Base-by-base conservation (phyloP, 306 rosid genomes). In the Hippophae rhamnoides region DNA sequence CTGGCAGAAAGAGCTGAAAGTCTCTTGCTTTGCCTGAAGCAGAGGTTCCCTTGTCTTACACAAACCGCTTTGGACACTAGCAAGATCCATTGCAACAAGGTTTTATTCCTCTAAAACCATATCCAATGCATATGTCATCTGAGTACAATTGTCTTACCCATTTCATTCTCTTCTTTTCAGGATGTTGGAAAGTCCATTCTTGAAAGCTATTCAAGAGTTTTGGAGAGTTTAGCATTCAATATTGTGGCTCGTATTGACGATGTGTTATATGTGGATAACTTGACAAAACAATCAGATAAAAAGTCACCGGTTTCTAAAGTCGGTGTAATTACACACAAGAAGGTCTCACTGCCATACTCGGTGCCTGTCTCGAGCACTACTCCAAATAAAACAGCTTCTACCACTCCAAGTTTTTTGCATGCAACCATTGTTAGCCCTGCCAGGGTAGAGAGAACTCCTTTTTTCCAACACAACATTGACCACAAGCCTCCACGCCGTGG, bases 31-130 rank as follows among this genome's bases (percentile, higher is more conserved):
- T 87, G 78, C 47, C 68, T 92, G 78, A 92, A 88, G 75, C 96
- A 85, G 68, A 79, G 96, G 47, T 87, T 85, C 68, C 99, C 99
- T 1, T 84, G 82, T 68, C 77, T 92, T 55, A 83, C 95, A 42
- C 99, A 92, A 80, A 85, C 99, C 18, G 74, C 82, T 57, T 76
- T 88, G 25, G 98, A 92, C 56, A 83, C 98, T 25, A 79, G 87
- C 92, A 92, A 92, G 74, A 87, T 92, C 72, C 96, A 92, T 31
- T 83, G 74, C 85, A 92, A 92, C 78, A 81, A 81, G 95, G 99
- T 88, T 48, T 51, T 67, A 54, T 54, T 53, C 53, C 14, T n/a
- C 46, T 31, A 31, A 31, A 31, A 31, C 38, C 38, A 31, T 31
- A 31, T 13, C 6, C 12, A 18, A 27, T n/a, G 45, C 43, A 1